Base-by-base conservation (phyloP, 179 eudicot species). In the Beta lomatogona region DNA sequence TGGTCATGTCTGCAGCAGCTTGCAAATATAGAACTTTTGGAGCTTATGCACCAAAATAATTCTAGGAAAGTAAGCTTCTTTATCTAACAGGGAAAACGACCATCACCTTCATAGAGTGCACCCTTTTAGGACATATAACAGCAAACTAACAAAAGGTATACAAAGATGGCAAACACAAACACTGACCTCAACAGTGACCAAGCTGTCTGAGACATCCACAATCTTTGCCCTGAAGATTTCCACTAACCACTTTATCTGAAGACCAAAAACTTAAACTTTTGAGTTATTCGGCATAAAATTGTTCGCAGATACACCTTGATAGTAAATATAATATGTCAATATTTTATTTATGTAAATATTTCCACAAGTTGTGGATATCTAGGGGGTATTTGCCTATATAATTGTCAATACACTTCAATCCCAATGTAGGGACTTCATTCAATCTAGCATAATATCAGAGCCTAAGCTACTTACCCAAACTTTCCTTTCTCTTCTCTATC, bases 171-270 rank as follows among this genome's bases (percentile, higher is more conserved):
- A 10, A 54, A 63, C 9, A 60, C n/a, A 68, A 60, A 6, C 53
- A 53, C 77, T 84, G 81, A 93, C 98, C 98, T 95, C 98, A 79
- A 95, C 88, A 46, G 98, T 95, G 79, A 93, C 71, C 79, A 87
- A 87, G 77, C 87, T 81, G 69, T 89, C 94, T 74, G 98, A 91
- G 77, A 80, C 87, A 87, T 95, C 98, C 83, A 93, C 93, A 66
- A 95, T 85, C 76, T 79, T 92, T 57, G 88, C 98, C 85, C 98
- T 92, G 87, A 95, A 95, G 83, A 94, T 90, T 86, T 95, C 98
- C 70, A 88, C 92, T 74, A 94, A 82, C 94, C 98, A 91, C 96
- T 86, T 91, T 68, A 96, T 87, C 98, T 95, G 90, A 61, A 84
- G 75, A 76, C 66, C 75, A 36, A 78, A 80, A 80, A 55, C 25